Conservation (phyloP, 805 yeast species). For the Myxozyma vanderwaltii region DNA sequence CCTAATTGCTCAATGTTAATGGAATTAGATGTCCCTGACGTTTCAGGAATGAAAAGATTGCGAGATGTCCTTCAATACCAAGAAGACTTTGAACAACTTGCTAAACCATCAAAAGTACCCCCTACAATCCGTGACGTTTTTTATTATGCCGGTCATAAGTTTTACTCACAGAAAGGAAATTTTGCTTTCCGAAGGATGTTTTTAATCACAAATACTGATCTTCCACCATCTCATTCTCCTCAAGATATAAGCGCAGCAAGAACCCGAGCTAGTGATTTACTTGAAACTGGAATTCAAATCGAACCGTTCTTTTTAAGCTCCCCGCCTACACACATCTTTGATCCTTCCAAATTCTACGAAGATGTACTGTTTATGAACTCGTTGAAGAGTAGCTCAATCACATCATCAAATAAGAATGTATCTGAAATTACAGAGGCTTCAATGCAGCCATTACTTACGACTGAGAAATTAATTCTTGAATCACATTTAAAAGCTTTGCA, state of each 20-base stretch:
- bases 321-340: constrained; percentile 44
- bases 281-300: constrained; percentile 55
- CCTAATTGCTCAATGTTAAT: constrained; percentile 35
- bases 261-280: constrained; percentile 61
- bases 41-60: constrained; percentile 25
- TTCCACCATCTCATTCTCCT: constrained; percentile 55
- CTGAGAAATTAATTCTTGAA: constrained; percentile 33
- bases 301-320: constrained; percentile 63
- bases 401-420: not conserved
- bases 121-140: constrained; percentile 51
- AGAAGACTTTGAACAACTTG: constrained; percentile 36
- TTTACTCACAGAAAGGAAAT: constrained; percentile 45
- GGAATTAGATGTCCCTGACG: constrained; percentile 32
- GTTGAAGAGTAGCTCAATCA: not conserved
- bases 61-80: constrained; percentile 32
- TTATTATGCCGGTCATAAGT: constrained; percentile 57
- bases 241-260: constrained; percentile 52
- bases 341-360: constrained; percentile 53
- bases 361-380: constrained; percentile 41
- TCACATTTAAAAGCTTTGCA: constrained; percentile 57
- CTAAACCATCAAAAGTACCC: constrained; percentile 32
- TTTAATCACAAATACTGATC: constrained; percentile 74
- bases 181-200: constrained; percentile 60
- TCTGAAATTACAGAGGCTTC: constrained; percentile 2
- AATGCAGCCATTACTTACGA: constrained; percentile 31